Evolutionary conservation across 164 flowering plant genomes (phyloP), one percentile per base, ranked within the genome.

Genomic region (Buxus sempervirens): DNA sequence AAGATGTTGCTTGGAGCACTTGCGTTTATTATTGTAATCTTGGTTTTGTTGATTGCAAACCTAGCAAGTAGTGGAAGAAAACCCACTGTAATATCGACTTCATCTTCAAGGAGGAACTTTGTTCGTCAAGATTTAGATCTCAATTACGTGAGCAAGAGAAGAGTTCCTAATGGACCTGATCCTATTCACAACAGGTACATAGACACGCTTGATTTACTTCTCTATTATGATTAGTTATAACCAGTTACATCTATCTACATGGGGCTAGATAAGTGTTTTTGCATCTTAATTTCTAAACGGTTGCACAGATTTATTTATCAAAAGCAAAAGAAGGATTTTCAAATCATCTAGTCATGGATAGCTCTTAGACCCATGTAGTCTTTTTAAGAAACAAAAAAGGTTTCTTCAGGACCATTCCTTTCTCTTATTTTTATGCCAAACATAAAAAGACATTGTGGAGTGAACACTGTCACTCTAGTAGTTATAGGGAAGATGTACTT

Each of bases 81-180:
- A 45, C 53, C 55, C 15, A 38, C 18, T 8, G 27, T 72, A 21
- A 36, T 45, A n/a, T 65, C 69, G 25, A 58, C 60, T 53, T 42
- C 78, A 51, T 64, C 78, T 20, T 8, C 71, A 23, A 64, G 28
- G 22, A 77, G 64, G 21, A 32, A 7, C 38, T 58, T 45, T 22
- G 60, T 38, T 27, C 72, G 68, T 66, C 61, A 80, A 0, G 72
- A 72, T 48, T 66, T 75, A 36, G 88, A 81, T 71, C 78, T 82
- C 70, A 81, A 80, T 74, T 82, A 75, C 73, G 73, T 79, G 79
- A 90, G 82, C 82, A 86, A 88, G 74, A 78, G 91, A 79, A 79
- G 82, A 78, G 89, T 90, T 70, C 96, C 96, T 9, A 85, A 85
- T 66, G 96, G 93, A 56, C 88, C 96, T 70, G 96, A 90, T 66